A percentile compares a stretch with the other conserved stretches of the same genome.
These are phyloP conservation scores for Clathrospora elynae DNA, from an alignment of 2,329 filamentous ascomycete species.

Conservation along the genomic window DNA sequence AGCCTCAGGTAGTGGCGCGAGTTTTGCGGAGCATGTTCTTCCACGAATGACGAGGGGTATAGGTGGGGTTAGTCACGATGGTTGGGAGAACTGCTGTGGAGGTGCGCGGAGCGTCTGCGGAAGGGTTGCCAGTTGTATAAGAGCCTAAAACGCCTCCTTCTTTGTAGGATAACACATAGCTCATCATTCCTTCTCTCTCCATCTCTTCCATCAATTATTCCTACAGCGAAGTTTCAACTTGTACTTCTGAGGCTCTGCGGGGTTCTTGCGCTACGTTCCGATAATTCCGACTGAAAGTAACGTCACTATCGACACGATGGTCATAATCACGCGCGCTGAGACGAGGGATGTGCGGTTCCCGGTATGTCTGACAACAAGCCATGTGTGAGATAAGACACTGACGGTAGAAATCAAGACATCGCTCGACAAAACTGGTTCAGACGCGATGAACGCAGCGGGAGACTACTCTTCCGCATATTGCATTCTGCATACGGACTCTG, in stretches of 20 bases:
- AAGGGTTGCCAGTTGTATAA: constrained; percentile 9
- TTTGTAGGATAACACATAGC: no score
- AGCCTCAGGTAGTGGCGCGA: constrained; percentile 21
- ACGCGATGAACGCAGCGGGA: constrained; percentile 94
- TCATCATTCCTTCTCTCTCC: no score
- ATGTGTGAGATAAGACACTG: no score
- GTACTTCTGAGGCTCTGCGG: constrained; percentile 9
- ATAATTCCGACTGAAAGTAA: constrained; percentile 10
- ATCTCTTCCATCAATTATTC: no score
- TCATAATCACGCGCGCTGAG: constrained; percentile 53
- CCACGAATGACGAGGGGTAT: constrained; percentile 22
- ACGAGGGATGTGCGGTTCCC: constrained; percentile 58
- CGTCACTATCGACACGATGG: constrained; percentile 42
- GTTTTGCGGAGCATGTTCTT: constrained; percentile 9
- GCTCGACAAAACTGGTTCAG: constrained; percentile 91
- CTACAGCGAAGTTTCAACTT: no score
- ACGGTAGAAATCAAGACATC: constrained; percentile 64
- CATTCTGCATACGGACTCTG: constrained; percentile 80
- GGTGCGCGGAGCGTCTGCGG: constrained; percentile 4
- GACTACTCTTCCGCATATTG: constrained; percentile 96
- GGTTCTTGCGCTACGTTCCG: constrained; percentile 6
- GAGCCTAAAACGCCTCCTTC: constrained; percentile 13
- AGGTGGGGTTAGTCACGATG: constrained; percentile 19
- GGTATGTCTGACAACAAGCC: constrained; percentile 43
- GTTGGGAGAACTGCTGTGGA: constrained; percentile 5